Evolutionary conservation across 768 basidiomycete genomes (phyloP), one percentile per base, ranked within the genome.

Genomic region (Suillus alpinus): DNA sequence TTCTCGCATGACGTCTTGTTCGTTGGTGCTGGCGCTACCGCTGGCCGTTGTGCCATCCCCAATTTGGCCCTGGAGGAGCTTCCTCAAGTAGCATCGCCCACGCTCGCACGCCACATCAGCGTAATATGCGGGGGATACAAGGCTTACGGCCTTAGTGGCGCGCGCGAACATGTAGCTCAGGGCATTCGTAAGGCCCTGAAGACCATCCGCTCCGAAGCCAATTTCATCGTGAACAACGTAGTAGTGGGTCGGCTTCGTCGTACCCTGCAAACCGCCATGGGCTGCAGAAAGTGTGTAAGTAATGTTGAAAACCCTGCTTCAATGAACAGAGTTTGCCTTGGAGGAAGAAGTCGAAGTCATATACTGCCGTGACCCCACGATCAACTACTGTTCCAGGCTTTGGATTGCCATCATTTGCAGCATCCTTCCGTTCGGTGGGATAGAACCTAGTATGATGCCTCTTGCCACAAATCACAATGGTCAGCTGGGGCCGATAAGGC

Each of bases 381-480:
- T 84, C 84, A 53, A 84, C 83, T 26, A 84, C 79, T 7, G 83
- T 84, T 18, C 83, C 83, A 1, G 83, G 80, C 43, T 67, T 74
- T 0, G 84, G 81, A 51, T 85, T 84, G 16, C 83, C 83, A 39
- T 81, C 76, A 8, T 68, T 64, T 40, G 79, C 82, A 6, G 79
- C 81, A 36, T 67, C 66, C 46, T 60, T 68, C 18, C 73, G 67
- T 41, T 82, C 80, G 1, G 80, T 81, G 36, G 83, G 83, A 67
- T 76, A 85, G 68, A 84, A 84, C 26, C 83, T 80, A 9, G 83
- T 83, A 62, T 85, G 83, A 58, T 84, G 83, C 6, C 84, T 80
- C 67, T 84, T 84, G 46, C 82, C 83, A 66, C 84, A 85, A 55
- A 84, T 77, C 62, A 83, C 76, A 59, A 85, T 81, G 9, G 81